These are phyloP conservation scores for Xylariaceae sp. DNA, from an alignment of 2,329 filamentous ascomycete genomes.

Conservation along the genomic window DNA sequence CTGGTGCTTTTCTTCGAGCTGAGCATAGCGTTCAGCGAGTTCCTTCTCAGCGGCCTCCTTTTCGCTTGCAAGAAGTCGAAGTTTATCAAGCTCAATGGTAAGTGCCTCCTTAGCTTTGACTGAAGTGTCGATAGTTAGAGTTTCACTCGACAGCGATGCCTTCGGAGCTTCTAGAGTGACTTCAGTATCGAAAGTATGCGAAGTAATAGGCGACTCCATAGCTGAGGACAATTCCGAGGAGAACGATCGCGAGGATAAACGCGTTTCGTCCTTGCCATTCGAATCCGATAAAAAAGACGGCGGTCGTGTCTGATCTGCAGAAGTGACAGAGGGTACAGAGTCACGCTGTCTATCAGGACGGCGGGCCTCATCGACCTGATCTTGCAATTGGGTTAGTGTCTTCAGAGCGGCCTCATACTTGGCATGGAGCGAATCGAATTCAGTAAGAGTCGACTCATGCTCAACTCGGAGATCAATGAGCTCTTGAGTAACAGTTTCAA, in stretches of 20 bases:
- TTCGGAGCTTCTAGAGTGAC: slow-evolving; percentile 48
- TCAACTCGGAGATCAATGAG: slow-evolving; percentile 84
- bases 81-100: slow-evolving; percentile 61
- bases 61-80: slow-evolving; percentile 66
- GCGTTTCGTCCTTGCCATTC: slow-evolving; percentile 59
- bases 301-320: slow-evolving; percentile 52
- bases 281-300: slow-evolving; percentile 80
- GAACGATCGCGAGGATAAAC: slow-evolving; percentile 80
- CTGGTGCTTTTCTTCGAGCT: slow-evolving; percentile 76
- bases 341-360: slow-evolving; percentile 53
- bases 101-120: slow-evolving; percentile 41
- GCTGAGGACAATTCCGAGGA: slow-evolving; percentile 90
- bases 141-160: slow-evolving; percentile 35
- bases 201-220: slow-evolving; percentile 65
- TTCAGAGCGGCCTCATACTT: slow-evolving; percentile 90
- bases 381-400: slow-evolving; percentile 77
- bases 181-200: slow-evolving; percentile 58
- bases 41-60: slow-evolving; percentile 70
- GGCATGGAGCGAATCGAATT: slow-evolving; percentile 73
- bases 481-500: slow-evolving; percentile 86
- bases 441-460: slow-evolving; percentile 75
- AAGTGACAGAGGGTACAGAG: slow-evolving; percentile 50
- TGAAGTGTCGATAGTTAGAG: slow-evolving; percentile 31
- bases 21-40: slow-evolving; percentile 72
- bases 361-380: slow-evolving; percentile 72